Evolutionary conservation across 1,284 basidiomycete species (phyloP), one percentile per base, ranked within the genome.

Genomic region (Coniferiporia sulphurascens): DNA sequence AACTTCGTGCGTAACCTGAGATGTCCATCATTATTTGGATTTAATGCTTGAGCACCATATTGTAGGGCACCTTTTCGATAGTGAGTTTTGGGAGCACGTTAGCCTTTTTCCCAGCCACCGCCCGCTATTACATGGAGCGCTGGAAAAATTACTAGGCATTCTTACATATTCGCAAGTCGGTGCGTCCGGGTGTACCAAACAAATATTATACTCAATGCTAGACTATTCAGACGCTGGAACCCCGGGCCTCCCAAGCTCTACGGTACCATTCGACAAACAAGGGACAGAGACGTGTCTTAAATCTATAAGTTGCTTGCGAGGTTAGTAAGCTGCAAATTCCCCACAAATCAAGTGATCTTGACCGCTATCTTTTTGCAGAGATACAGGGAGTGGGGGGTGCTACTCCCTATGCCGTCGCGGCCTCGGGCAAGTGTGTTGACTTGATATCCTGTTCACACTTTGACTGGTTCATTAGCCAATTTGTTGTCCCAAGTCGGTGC

Each of bases 161-260:
- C 66, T 84, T 10, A 67, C 78, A 6, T 77, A 83, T 65, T 73
- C 73, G 12, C 73, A 74, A 58, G 73, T 77, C 48, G 83, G 84
- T 82, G 56, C 61, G 72, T 5, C 15, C 12, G 5, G 27, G 27
- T 27, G 36, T 36, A 48, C 5, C 27, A 27, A 27, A 27, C 27
- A 27, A 27, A 3, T 27, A 27, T 27, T 27, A 27, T 49, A 9
- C 34, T 2, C 35, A 44, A 3, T 38, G 13, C n/a, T n/a, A 48
- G 17, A 58, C 38, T 12, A 58, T 32, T 1, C 52, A 78, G 76
- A 77, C 63, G 62, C 68, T 27, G 15, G 67, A 75, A 49, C 78
- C 77, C n/a, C n/a, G n/a, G n/a, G n/a, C n/a, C 1, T 81, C 80
- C 0, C 56, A 67, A n/a, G 72, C 12, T 78, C 79, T 0, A 80